A percentile compares a stretch with the other conserved stretches of the same genome.
These are phyloP conservation scores for Pseudevernia furfuracea DNA, from an alignment of 495 filamentous ascomycete species.

Conservation along the genomic window DNA sequence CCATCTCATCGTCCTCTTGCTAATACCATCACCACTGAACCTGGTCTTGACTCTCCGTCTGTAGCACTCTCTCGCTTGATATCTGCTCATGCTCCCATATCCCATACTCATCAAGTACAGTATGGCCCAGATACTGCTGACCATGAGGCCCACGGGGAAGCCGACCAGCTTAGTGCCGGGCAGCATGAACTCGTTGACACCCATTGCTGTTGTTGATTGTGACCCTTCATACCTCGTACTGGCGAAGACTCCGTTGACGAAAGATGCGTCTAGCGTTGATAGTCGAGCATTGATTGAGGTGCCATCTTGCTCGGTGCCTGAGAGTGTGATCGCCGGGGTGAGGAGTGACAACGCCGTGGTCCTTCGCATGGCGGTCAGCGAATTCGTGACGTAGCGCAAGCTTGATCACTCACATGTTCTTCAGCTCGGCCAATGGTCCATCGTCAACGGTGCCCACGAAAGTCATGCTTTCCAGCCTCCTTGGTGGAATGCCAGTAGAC, in stretches of 20 bases:
- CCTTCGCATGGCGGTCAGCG: slow-evolving; percentile 7
- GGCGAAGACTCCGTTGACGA: slow-evolving; percentile 61
- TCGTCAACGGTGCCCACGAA: neutral
- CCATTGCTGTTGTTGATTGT: slow-evolving; percentile 27
- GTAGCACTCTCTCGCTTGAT: slow-evolving; percentile 57
- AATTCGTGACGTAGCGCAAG: neutral
- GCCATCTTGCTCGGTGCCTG: slow-evolving; percentile 39
- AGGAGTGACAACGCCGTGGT: slow-evolving; percentile 44
- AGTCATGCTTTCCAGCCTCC: neutral
- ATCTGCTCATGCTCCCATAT: slow-evolving; percentile 54
- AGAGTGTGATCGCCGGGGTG: slow-evolving; percentile 54
- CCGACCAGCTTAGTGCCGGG: slow-evolving; percentile 60
- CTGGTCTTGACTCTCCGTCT: slow-evolving; percentile 39
- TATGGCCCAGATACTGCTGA: slow-evolving; percentile 55
- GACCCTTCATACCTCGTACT: slow-evolving; percentile 37
- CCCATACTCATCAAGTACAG: slow-evolving; percentile 49
- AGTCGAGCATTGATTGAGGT: slow-evolving; percentile 50
- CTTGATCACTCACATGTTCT: neutral
- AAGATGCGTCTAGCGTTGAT: slow-evolving; percentile 57
- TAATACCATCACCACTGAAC: slow-evolving; percentile 7
- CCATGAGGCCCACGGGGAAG: slow-evolving; percentile 59
- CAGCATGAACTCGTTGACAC: slow-evolving; percentile 44
- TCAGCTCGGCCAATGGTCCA: neutral
- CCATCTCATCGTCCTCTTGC: neutral
- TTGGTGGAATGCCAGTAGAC: neutral